phyloP scores from a whole-genome alignment of 2,329 filamentous ascomycete species.

The Stagonosporopsis rhizophila region DNA sequence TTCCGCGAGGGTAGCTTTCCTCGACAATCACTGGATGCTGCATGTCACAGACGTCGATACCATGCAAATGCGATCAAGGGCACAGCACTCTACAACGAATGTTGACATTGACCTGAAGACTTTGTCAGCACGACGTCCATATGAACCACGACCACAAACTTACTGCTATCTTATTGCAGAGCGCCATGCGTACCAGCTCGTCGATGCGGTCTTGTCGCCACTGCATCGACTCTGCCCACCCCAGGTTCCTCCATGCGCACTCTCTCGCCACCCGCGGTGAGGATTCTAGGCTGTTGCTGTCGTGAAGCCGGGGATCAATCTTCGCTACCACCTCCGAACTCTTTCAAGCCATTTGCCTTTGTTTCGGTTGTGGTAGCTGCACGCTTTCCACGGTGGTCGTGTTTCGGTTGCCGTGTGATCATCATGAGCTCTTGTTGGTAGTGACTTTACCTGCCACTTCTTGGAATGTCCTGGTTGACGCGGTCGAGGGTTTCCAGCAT shows the following conservation, averaged over 20 bases:
- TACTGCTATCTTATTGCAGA: background rate
- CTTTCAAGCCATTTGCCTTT: background rate
- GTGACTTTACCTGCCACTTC: conserved; percentile 36
- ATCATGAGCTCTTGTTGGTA: background rate
- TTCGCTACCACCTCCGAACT: background rate
- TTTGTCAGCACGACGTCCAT: background rate
- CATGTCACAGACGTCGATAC: background rate
- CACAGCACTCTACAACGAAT: background rate
- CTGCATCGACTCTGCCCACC: background rate
- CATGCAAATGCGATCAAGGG: background rate
- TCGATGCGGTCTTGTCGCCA: background rate
- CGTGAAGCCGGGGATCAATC: background rate
- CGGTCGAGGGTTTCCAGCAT: conserved; percentile 76
- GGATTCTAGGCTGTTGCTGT: background rate
- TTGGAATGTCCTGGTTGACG: conserved; percentile 45
- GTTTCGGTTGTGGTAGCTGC: background rate
- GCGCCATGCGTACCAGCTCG: background rate
- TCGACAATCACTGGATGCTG: background rate
- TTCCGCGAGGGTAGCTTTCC: background rate
- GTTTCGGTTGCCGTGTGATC: background rate
- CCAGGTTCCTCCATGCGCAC: background rate
- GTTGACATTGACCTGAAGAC: background rate
- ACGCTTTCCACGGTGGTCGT: background rate
- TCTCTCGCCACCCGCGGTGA: too few species aligned
- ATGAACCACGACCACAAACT: background rate